Base-by-base conservation (phyloP, 305 asterid species). In the Petunia hybrid region DNA sequence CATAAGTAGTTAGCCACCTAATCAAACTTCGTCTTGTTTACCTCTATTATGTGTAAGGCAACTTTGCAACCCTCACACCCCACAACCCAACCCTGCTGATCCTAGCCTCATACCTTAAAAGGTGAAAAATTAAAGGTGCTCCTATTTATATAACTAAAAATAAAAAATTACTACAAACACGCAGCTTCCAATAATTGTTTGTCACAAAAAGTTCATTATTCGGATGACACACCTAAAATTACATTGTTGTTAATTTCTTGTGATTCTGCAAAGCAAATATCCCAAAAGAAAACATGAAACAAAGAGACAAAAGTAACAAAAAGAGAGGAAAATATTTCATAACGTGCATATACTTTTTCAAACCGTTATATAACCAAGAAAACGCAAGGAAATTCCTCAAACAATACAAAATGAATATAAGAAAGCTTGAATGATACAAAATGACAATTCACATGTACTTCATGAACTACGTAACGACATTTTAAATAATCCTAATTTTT, bases 1-100 rank as follows among this genome's bases (percentile, higher is more conserved):
- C 75, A 68, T 68, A 41, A 41, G 56, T n/a, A 68, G 75, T 41
- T 68, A 68, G 75, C 75, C 38, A 68, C 75, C 75, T 68, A 68
- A 68, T 68, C 14, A 42, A n/a, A 68, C 75, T 68, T 68, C 56
- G 41, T 68, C 10, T 4, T 41, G 51, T 67, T 42, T 67, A 6
- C 7, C 42, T 67, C 51, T n/a, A 41, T 8, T 67, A 65, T 61
- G 67, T 8, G 9, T 67, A 65, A 39, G 12, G 31, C 73, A 63
- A 36, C 51, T 40, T 66, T 66, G 10, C 3, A 3, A 53, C 16
- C 16, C 31, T 22, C 31, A 22, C 31, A 22, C 31, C 31, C 31
- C 31, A 22, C 31, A 22, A 0, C 31, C 31, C 31, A 0, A 22
- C 31, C 31, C 31, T 22, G 31, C 31, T 0, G 31, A 22, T 22